Conservation (phyloP, 2,329 filamentous ascomycete species). For the Fusarium continuum region DNA sequence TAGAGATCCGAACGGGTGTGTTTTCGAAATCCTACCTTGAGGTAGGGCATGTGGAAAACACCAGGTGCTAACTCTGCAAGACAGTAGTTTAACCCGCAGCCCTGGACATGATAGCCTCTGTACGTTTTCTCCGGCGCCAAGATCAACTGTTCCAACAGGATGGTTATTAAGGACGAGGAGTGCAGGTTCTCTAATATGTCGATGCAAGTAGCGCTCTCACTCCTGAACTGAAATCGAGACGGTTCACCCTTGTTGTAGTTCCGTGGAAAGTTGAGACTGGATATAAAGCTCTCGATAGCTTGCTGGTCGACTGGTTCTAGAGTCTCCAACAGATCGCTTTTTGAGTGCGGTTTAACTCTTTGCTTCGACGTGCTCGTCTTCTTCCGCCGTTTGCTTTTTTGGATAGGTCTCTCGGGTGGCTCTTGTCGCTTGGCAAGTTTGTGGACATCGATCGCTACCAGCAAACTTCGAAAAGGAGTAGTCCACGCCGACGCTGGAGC, state of each 20-base stretch:
- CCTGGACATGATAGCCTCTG: conserved; percentile 32
- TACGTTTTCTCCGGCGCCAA: conserved; percentile 38
- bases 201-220: not conserved
- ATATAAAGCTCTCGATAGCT: conserved; percentile 45
- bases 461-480: conserved; percentile 42
- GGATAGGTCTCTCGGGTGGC: not conserved
- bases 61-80: conserved; percentile 47
- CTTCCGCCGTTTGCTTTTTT: conserved; percentile 19
- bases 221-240: not conserved
- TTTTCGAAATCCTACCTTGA: conserved; percentile 42
- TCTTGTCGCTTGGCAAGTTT: not conserved
- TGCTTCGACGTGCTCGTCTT: not conserved
- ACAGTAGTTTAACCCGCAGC: conserved; percentile 28
- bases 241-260: not conserved
- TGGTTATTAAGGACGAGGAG: conserved; percentile 22
- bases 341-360: not conserved
- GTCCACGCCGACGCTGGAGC: conserved; percentile 41
- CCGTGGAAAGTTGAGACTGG: conserved; percentile 30
- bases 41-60: conserved; percentile 50
- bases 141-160: conserved; percentile 42
- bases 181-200: conserved; percentile 13
- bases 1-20: not conserved
- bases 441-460: conserved; percentile 41
- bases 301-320: conserved; percentile 39
- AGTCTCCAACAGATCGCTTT: conserved; percentile 18